Evolutionary conservation across 2,329 filamentous ascomycete genomes (phyloP).

Genomic region (Cladosporium oxysporum): DNA sequence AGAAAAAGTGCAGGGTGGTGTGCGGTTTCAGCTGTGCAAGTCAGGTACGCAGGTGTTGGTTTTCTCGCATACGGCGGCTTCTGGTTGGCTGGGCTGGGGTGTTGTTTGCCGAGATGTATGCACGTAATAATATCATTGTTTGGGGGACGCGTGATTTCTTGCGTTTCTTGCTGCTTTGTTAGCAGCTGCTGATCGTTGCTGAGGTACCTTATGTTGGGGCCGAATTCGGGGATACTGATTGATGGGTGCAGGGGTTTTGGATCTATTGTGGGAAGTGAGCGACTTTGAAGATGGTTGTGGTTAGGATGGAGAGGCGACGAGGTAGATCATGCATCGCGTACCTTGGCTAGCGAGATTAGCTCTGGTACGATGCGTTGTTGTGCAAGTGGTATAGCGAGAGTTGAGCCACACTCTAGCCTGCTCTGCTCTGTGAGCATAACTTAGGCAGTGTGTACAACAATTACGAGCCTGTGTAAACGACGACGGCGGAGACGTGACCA

Average conservation of each 20-base stretch:
- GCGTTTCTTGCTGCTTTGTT: background rate
- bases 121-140: background rate
- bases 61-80: background rate
- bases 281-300: background rate
- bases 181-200: background rate
- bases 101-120: background rate
- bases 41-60: background rate
- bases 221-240: background rate
- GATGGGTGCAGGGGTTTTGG: background rate
- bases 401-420: background rate
- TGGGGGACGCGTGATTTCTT: background rate
- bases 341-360: background rate
- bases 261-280: background rate
- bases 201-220: background rate
- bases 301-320: background rate
- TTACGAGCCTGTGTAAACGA: background rate
- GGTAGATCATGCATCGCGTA: background rate
- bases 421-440: background rate
- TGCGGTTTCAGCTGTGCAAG: background rate
- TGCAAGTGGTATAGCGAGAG: background rate
- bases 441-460: background rate
- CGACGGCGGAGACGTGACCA: background rate
- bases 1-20: background rate
- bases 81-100: background rate
- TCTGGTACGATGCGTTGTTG: background rate